phyloP scores from a whole-genome alignment of 1,284 basidiomycete genomes.

The Tilletia setariae region DNA sequence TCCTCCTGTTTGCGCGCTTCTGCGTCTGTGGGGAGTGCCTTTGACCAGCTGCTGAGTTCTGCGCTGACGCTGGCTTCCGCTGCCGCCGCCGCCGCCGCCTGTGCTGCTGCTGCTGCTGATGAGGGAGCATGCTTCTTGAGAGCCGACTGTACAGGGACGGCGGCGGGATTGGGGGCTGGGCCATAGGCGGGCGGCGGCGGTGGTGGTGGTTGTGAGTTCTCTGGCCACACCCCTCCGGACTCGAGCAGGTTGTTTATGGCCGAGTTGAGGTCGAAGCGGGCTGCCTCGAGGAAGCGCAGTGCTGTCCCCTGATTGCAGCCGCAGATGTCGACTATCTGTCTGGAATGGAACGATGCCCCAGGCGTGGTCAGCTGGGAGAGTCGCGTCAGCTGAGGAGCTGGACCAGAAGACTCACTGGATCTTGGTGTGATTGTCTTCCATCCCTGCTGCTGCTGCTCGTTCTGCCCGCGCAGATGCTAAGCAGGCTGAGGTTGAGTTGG shows the following conservation, averaged over 20 bases:
- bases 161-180: background rate
- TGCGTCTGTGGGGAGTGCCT: no score
- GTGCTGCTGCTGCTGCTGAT: background rate
- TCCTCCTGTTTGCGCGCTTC: no score
- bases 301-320: conserved; percentile 7
- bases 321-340: conserved; percentile 5
- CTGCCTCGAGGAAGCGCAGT: background rate
- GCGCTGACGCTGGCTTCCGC: no score
- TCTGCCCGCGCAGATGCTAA: no score
- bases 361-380: background rate
- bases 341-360: background rate
- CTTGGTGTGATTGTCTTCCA: conserved; percentile 3
- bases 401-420: background rate
- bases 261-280: background rate
- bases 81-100: no score
- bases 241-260: background rate
- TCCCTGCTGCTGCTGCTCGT: background rate
- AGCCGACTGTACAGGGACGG: background rate
- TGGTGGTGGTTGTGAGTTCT: background rate
- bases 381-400: background rate
- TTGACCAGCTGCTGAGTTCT: no score
- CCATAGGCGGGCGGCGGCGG: background rate
- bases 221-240: no score
- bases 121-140: conserved; percentile 1
- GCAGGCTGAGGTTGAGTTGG: no score